Evolutionary conservation across 1,139 yeast genomes (phyloP).

Genomic region (Scheffersomyces segobiensis): DNA sequence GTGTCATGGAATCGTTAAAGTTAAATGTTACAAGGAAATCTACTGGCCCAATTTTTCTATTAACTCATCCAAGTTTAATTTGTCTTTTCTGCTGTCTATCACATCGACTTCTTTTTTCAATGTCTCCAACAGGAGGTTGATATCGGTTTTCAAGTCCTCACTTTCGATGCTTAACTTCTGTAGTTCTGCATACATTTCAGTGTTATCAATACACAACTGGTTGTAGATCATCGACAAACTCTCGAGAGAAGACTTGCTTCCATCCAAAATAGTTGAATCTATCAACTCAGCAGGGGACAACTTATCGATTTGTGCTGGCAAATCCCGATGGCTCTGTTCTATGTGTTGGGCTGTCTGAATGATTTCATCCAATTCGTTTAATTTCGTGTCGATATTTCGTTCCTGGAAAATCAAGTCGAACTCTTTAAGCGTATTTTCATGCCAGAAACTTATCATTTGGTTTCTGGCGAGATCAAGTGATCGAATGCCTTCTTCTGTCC

Average conservation of each 20-base stretch:
- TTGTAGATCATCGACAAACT: constrained; percentile 37
- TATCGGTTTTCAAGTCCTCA: constrained; percentile 20
- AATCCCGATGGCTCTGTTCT: constrained; percentile 14
- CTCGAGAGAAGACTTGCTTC: constrained; percentile 25
- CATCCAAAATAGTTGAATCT: constrained; percentile 29
- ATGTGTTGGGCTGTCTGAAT: constrained; percentile 52
- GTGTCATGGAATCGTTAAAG: background rate
- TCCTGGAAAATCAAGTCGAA: constrained; percentile 68
- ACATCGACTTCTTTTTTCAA: constrained; percentile 32
- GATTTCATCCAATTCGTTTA: constrained; percentile 67
- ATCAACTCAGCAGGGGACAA: constrained; percentile 36
- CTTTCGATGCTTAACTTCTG: constrained; percentile 22
- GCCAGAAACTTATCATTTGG: constrained; percentile 67
- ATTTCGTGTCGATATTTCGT: constrained; percentile 54
- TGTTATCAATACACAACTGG: constrained; percentile 38
- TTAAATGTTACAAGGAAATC: background rate
- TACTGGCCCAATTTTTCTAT: constrained; percentile 7
- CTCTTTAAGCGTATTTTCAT: constrained; percentile 55
- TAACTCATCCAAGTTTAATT: constrained; percentile 24
- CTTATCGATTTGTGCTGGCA: constrained; percentile 32
- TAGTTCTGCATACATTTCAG: constrained; percentile 28
- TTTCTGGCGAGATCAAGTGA: constrained; percentile 58
- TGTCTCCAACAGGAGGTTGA: constrained; percentile 22
- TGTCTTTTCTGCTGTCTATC: constrained; percentile 22
- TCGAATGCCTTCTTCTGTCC: constrained; percentile 49